Evolutionary conservation across 352 stramenopile genomes (phyloP).

Genomic region (Pythium chondricola): DNA sequence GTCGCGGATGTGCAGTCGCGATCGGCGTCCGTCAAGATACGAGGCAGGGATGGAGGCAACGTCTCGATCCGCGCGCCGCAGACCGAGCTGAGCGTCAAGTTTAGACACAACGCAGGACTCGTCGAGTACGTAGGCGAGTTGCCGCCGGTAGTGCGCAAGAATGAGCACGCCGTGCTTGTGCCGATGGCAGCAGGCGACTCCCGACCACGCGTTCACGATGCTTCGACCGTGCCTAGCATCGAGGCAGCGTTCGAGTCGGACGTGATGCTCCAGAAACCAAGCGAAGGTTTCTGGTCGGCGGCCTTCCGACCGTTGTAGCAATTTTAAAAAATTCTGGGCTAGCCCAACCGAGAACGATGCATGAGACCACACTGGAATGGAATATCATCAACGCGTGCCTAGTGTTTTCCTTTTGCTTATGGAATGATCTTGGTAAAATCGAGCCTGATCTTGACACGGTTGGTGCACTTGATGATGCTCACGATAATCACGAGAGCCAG

Average conservation of each 20-base stretch:
- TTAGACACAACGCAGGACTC: background rate
- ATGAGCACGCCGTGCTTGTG: no score
- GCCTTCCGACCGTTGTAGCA: no score
- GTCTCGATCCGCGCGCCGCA: background rate
- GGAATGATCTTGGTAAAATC: conserved; percentile 14
- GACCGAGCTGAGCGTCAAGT: background rate
- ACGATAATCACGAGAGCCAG: background rate
- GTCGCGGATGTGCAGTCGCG: background rate
- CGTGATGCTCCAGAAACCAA: background rate
- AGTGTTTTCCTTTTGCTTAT: background rate
- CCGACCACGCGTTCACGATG: background rate
- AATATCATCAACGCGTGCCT: no score
- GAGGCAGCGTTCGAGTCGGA: background rate
- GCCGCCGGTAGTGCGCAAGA: no score
- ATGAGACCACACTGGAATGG: no score
- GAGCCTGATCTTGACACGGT: conserved; percentile 6
- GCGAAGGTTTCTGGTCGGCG: no score
- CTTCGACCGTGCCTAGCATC: background rate
- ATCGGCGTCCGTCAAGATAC: background rate
- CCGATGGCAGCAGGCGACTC: no score
- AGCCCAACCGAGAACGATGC: no score
- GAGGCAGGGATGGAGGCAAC: background rate
- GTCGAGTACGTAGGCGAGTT: background rate
- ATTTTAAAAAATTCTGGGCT: no score
- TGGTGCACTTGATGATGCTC: conserved; percentile 9